Evolutionary conservation across 1,284 basidiomycete genomes (phyloP), one percentile per base, ranked within the genome.

Genomic region (Microbotryum scabiosae): DNA sequence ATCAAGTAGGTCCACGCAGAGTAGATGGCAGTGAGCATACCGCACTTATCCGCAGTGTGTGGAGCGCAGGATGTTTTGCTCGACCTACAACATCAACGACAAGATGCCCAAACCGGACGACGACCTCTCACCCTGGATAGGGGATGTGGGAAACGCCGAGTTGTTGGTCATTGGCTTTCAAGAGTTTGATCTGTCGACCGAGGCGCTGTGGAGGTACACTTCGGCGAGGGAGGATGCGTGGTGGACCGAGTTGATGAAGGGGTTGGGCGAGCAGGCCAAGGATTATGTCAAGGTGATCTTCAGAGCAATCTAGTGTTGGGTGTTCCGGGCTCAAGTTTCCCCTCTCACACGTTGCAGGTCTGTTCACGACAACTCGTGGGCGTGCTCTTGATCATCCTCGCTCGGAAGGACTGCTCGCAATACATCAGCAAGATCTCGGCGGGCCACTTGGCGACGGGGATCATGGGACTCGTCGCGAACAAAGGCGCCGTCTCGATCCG

Each of bases 391-490:
- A 89, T 89, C 69, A 81, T 94, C 36, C 91, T 97, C 66, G 83
- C 93, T 69, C 63, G 61, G 9, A 49, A 59, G 10, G 44, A 61
- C 51, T 65, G 79, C 64, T 72, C 73, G 50, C 71, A 74, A 20
- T 75, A 78, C 49, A 74, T 96, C 59, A 82, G 83, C 67, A 85
- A 92, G 73, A 78, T 84, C 9, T 81, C 84, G 8, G 85, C 91
- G 41, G 84, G 85, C 1, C 88, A 85, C 0, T 81, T 97, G 64
- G 97, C 97, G 77, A 79, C 90, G 28, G 94, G 94, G 0, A 87
- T 97, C 80, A 86, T 88, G 1, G 91, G 91, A 3, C 79, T 87
- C 65, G 94, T 96, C 73, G 94, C 94, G 2, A 98, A 97, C 75
- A 97, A 98, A 51, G 69, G 70, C 28, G 67, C 59, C n/a, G 61